phyloP scores from a whole-genome alignment of 441 rosid genomes.

The Omphalea diandra region DNA sequence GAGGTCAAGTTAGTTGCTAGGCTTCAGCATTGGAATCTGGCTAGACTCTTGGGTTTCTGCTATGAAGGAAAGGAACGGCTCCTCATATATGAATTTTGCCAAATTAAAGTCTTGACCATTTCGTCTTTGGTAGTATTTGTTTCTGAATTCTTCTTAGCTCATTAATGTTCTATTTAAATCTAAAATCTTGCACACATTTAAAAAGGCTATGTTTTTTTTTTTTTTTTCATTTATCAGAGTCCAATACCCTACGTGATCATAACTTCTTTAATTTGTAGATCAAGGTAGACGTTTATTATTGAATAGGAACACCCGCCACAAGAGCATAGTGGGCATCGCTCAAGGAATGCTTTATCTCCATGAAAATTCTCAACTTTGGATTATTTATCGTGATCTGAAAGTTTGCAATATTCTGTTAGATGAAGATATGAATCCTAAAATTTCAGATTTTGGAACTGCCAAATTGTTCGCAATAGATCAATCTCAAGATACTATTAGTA shows the following conservation, averaged over 20 bases:
- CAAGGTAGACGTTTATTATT: neutral
- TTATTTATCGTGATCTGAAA: slow-evolving; percentile 23
- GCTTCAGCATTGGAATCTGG: slow-evolving; percentile 38
- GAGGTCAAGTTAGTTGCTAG: slow-evolving; percentile 33
- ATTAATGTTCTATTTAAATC: no score
- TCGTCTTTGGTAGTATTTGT: slow-evolving; percentile 33
- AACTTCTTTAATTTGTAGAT: no score
- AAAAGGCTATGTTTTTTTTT: no score
- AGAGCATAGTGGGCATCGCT: slow-evolving; percentile 27
- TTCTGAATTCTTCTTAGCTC: no score
- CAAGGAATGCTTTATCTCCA: slow-evolving; percentile 26
- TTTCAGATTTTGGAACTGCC: slow-evolving; percentile 30
- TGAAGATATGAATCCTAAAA: slow-evolving; percentile 16
- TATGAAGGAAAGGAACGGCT: slow-evolving; percentile 33
- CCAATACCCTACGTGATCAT: neutral
- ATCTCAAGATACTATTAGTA: slow-evolving; percentile 8
- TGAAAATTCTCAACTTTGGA: slow-evolving; percentile 10
- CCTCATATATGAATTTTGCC: no score
- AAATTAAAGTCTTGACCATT: no score
- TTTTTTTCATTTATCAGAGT: no score
- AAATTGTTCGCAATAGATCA: slow-evolving; percentile 17
- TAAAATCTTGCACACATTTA: no score
- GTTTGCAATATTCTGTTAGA: slow-evolving; percentile 21
- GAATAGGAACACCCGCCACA: slow-evolving; percentile 20
- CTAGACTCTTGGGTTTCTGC: slow-evolving; percentile 44